Evolutionary conservation across 2,329 filamentous ascomycete genomes (phyloP), one percentile per base, ranked within the genome.

Genomic region (Endocalyx cinctus): DNA sequence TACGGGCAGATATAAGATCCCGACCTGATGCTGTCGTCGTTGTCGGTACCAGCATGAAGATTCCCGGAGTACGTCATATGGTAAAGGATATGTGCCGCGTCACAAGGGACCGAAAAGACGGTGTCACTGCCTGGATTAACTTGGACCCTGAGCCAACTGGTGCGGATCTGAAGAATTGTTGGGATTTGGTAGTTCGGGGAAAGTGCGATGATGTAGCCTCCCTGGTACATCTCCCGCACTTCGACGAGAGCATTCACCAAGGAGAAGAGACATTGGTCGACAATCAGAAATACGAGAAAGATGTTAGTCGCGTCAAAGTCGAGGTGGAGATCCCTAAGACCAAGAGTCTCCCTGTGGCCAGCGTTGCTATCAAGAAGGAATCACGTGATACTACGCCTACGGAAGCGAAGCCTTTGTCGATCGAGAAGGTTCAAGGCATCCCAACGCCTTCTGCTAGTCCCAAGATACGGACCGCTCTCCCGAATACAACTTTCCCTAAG

Each of bases 101-200:
- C 19, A 86, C 94, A n/a, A 77, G 89, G 41, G 79, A 82, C 50
- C 79, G 87, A 34, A 79, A 78, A 45, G 85, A 94, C 47, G 89
- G 90, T 1, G 77, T 95, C 38, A 87, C 89, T 0, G 82, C 94
- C 31, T 98, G 90, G 87, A 86, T 98, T 62, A 97, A 97, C 60
- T 78, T 87, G 34, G 88, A 95, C 39, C 72, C 85, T 0, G 85
- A 87, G 45, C 92, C 92, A 1, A 74, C 81, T 27, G 83, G 85
- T 14, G 81, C 78, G 44, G 88, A 96, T 38, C 82, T 97, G 43
- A 89, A 90, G 54, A 84, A 94, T 43, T 88, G 87, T 52, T 98
- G 89, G 84, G 92, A 98, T 59, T 64, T 96, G 39, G 79, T 97
- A 13, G 84, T 98, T 22, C 80, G 79, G 45, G 89, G 87, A 14